These are phyloP conservation scores for Hirsutella minnesotensis DNA, from an alignment of 2,329 filamentous ascomycete species.

Conservation along the genomic window DNA sequence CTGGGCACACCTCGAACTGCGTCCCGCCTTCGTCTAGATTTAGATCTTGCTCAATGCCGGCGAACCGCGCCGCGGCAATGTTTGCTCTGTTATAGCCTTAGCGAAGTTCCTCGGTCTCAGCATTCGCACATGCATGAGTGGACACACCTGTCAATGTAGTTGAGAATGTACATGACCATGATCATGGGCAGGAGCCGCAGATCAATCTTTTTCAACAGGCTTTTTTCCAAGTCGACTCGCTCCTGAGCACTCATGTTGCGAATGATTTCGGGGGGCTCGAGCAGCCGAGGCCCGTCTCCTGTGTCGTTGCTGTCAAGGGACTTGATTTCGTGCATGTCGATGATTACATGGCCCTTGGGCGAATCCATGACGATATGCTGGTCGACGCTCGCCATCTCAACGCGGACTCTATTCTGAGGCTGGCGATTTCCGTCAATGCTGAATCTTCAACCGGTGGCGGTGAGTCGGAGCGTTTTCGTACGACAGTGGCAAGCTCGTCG, in stretches of 20 bases:
- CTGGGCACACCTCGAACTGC: conserved; percentile 8
- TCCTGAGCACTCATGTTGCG: neutral
- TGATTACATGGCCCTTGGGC: neutral
- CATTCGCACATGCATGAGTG: no score
- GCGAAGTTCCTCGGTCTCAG: neutral
- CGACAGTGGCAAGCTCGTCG: no score
- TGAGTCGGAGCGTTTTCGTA: no score
- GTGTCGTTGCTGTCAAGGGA: neutral
- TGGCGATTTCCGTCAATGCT: no score
- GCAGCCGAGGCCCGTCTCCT: neutral
- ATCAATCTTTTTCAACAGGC: conserved; percentile 16
- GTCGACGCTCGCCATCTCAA: neutral
- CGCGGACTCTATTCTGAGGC: no score
- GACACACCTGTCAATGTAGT: conserved; percentile 29
- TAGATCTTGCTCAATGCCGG: conserved; percentile 36
- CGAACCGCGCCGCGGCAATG: conserved; percentile 7
- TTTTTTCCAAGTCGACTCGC: conserved; percentile 3
- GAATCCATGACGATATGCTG: neutral
- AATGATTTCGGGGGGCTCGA: conserved; percentile 2
- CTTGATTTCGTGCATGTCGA: neutral
- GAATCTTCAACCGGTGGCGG: no score
- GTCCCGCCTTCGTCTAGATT: conserved; percentile 24
- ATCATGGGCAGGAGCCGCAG: conserved; percentile 17
- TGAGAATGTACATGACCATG: conserved; percentile 20
- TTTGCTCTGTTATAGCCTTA: conserved; percentile 24